A percentile compares a stretch with the other conserved stretches of the same genome.
Evolutionary conservation across 2,329 filamentous ascomycete genomes (phyloP).

Genomic region (Nemania bipapillata): DNA sequence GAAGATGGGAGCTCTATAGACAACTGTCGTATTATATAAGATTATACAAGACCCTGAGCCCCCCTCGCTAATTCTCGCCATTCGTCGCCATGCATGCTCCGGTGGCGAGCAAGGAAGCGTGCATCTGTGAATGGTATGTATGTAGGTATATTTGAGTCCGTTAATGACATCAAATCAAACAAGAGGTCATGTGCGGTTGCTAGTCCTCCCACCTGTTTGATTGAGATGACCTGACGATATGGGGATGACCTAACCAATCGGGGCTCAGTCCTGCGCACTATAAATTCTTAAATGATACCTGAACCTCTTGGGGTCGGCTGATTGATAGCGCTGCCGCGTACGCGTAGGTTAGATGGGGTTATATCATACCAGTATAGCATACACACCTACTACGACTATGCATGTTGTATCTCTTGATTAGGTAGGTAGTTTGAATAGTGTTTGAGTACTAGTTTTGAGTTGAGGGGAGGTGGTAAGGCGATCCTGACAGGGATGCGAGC

Average conservation of each 20-base stretch:
- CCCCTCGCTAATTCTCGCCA: conserved; percentile 1
- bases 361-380: not conserved
- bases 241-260: conserved; percentile 24
- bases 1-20: conserved; percentile 1
- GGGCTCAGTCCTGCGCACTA: not conserved
- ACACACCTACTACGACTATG: not conserved
- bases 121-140: not conserved
- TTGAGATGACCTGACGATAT: conserved; percentile 22
- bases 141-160: conserved; percentile 28
- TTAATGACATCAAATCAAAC: conserved; percentile 34
- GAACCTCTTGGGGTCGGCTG: conserved; percentile 6
- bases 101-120: not conserved
- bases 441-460: conserved; percentile 24
- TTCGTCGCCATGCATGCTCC: conserved; percentile 1
- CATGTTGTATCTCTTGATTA: not conserved
- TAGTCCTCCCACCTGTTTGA: conserved; percentile 28
- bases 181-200: conserved; percentile 33
- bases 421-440: conserved; percentile 22
- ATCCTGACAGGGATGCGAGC: conserved; percentile 10
- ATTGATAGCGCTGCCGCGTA: conserved; percentile 8
- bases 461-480: not conserved
- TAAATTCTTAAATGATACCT: conserved; percentile 1
- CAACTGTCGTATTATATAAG: not conserved
- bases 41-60: conserved; percentile 5
- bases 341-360: not conserved